Conservation (phyloP, 176 grass and related monocot genomes). For the Oropetium thomaeum region DNA sequence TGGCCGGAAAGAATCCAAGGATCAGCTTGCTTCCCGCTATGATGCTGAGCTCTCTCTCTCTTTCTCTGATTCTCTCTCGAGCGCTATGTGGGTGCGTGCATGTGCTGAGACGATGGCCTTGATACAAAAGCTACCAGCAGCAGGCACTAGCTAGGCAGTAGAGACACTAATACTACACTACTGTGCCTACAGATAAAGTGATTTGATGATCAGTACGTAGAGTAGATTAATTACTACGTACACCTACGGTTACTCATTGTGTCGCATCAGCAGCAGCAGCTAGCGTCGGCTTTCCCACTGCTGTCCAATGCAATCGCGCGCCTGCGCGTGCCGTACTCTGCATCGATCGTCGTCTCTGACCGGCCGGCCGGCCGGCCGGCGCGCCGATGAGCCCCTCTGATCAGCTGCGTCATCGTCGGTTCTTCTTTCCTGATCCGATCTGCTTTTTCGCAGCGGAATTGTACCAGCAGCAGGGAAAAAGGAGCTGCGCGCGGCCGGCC, state of each 20-base stretch:
- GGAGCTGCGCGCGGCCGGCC: too few species aligned
- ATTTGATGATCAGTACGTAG: too few species aligned
- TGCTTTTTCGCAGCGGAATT: slow-evolving; percentile 27
- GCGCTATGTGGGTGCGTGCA: neutral
- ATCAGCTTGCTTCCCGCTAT: neutral
- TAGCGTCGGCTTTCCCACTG: neutral
- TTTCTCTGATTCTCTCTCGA: too few species aligned
- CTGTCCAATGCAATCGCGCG: neutral
- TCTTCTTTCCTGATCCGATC: neutral
- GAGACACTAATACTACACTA: neutral
- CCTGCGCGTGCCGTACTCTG: neutral
- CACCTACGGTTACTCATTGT: neutral
- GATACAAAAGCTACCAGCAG: neutral
- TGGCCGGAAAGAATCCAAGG: slow-evolving; percentile 38
- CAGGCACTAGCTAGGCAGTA: neutral
- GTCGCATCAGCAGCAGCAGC: neutral
- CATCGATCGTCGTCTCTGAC: neutral
- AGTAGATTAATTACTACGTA: neutral
- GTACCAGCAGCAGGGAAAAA: neutral
- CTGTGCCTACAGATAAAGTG: too few species aligned
- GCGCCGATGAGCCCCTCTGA: neutral
- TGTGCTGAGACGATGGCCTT: neutral
- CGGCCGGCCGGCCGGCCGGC: neutral
- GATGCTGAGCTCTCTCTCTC: neutral
- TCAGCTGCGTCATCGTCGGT: neutral